Evolutionary conservation across 169 alveolate genomes (phyloP).

Genomic region (Plasmodium ovale): DNA sequence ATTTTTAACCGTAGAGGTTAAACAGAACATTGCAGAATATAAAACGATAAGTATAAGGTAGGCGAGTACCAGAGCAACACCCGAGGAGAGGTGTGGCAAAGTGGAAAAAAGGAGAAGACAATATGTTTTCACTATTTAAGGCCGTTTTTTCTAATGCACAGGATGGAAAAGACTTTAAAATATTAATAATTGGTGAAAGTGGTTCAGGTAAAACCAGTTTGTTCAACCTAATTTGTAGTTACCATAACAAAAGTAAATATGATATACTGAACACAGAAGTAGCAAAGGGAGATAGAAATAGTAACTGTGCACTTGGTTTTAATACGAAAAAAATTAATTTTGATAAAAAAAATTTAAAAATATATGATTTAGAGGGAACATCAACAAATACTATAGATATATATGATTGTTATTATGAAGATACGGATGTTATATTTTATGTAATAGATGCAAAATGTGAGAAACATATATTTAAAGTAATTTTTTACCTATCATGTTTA

Average conservation of each 20-base stretch:
- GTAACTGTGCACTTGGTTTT: slow-evolving; percentile 72
- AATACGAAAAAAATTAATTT: slow-evolving; percentile 55
- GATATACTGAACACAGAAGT: slow-evolving; percentile 34
- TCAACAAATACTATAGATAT: slow-evolving; percentile 48
- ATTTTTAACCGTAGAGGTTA: too few relatives aligned
- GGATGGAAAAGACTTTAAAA: slow-evolving; percentile 28
- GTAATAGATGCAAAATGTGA: slow-evolving; percentile 72
- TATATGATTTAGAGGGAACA: slow-evolving; percentile 69
- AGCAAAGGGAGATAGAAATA: background rate
- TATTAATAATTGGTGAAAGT: slow-evolving; percentile 71
- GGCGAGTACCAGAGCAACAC: too few relatives aligned
- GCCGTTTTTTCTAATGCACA: slow-evolving; percentile 47
- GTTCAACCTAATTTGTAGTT: slow-evolving; percentile 59
- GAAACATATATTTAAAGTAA: slow-evolving; percentile 48
- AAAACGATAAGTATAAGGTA: too few relatives aligned
- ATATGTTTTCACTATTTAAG: slow-evolving; percentile 69
- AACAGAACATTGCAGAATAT: too few relatives aligned
- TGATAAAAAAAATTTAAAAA: slow-evolving; percentile 45
- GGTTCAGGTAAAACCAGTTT: slow-evolving; percentile 65
- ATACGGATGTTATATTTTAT: slow-evolving; percentile 61
- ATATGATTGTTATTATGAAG: slow-evolving; percentile 73
- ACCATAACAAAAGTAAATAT: slow-evolving; percentile 62
- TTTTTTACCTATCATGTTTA: slow-evolving; percentile 51
- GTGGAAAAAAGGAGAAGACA: background rate
- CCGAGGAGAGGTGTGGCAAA: too few relatives aligned